phyloP scores from a whole-genome alignment of 2,329 filamentous ascomycete genomes.

The Amphichorda felina region DNA sequence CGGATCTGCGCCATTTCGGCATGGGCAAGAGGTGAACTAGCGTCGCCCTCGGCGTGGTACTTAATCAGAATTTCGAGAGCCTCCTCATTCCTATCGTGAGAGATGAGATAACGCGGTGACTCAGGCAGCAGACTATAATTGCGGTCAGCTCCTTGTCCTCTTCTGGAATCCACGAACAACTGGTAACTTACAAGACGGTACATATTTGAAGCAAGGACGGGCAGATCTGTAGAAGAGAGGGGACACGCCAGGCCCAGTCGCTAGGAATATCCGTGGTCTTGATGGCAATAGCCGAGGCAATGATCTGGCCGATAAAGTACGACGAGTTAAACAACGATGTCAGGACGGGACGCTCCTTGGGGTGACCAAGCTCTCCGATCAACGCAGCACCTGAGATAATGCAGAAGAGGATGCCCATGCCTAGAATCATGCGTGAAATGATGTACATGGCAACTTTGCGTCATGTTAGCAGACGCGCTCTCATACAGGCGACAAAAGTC shows the following conservation, averaged over 20 bases:
- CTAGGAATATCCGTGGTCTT: slow-evolving; percentile 22
- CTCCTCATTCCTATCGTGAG: slow-evolving; percentile 41
- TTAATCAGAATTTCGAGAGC: slow-evolving; percentile 43
- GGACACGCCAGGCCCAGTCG: slow-evolving; percentile 23
- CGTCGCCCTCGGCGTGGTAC: slow-evolving; percentile 47
- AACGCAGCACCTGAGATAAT: slow-evolving; percentile 46
- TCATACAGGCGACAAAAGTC: neutral
- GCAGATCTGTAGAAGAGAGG: slow-evolving; percentile 30
- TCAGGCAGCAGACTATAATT: slow-evolving; percentile 43
- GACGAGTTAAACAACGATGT: slow-evolving; percentile 48
- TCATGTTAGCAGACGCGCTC: neutral
- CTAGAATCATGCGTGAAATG: slow-evolving; percentile 45
- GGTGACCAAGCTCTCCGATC: slow-evolving; percentile 48
- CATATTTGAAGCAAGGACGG: slow-evolving; percentile 24
- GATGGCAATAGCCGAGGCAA: slow-evolving; percentile 35
- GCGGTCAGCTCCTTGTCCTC: too few species aligned
- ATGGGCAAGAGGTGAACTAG: slow-evolving; percentile 34
- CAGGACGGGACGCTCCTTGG: slow-evolving; percentile 46
- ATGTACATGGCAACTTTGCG: slow-evolving; percentile 43
- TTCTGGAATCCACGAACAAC: slow-evolving; percentile 10
- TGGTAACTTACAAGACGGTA: slow-evolving; percentile 36
- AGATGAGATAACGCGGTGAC: slow-evolving; percentile 47
- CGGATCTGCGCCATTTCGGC: slow-evolving; percentile 44
- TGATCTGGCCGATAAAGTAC: slow-evolving; percentile 41
- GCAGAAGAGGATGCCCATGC: slow-evolving; percentile 47